These are phyloP conservation scores for Seiridium unicorne DNA, from an alignment of 2,329 filamentous ascomycete species.

Conservation along the genomic window DNA sequence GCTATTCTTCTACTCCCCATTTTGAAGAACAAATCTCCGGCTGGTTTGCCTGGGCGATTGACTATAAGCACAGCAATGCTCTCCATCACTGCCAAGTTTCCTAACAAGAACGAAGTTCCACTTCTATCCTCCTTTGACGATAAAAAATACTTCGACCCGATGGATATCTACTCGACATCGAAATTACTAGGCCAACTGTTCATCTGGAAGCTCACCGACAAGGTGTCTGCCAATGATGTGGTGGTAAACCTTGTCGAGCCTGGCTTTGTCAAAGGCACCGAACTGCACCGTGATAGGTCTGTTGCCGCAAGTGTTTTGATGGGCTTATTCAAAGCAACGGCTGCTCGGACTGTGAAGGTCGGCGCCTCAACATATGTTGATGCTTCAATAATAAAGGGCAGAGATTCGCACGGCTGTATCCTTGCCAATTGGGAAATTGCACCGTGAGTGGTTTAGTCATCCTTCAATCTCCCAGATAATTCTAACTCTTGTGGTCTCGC, in stretches of 20 bases:
- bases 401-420: too few species aligned
- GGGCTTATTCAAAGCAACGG: too few species aligned
- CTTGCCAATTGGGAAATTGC: too few species aligned
- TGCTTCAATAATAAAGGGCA: too few species aligned
- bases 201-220: slow-evolving; percentile 61
- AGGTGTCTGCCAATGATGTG: slow-evolving; percentile 14
- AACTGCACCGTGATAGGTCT: too few species aligned
- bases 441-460: too few species aligned
- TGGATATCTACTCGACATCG: slow-evolving; percentile 16
- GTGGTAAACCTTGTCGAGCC: slow-evolving; percentile 18
- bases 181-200: slow-evolving; percentile 73
- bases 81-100: neutral
- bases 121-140: slow-evolving; percentile 3
- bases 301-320: too few species aligned
- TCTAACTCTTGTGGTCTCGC: too few species aligned
- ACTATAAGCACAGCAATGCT: slow-evolving; percentile 12
- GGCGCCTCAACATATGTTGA: too few species aligned
- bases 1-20: slow-evolving; percentile 41
- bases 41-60: slow-evolving; percentile 13
- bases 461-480: too few species aligned
- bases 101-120: slow-evolving; percentile 2
- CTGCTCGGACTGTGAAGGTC: too few species aligned
- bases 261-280: slow-evolving; percentile 3
- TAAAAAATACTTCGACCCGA: slow-evolving; percentile 41
- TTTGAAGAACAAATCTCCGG: neutral